Evolutionary conservation across 805 yeast genomes (phyloP).

Genomic region (Starmerella bombi): DNA sequence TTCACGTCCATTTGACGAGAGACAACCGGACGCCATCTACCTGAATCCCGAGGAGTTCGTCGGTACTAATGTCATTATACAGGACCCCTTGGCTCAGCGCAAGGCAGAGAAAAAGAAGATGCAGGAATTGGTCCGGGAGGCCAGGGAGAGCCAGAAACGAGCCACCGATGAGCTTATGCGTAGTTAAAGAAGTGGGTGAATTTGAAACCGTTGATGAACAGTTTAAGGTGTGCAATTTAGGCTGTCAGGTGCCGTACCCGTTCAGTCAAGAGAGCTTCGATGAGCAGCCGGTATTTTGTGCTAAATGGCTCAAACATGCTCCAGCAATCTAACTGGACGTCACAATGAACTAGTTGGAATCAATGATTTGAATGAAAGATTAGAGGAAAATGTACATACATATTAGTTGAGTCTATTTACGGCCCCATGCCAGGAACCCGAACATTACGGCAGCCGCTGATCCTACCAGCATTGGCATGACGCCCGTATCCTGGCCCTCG

Average conservation of each 20-base stretch:
- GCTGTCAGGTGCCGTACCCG: too few relatives aligned
- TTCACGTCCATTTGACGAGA: slow-evolving; percentile 40
- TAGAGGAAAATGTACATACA: not conserved
- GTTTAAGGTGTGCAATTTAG: too few relatives aligned
- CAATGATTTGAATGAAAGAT: not conserved
- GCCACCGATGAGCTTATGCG: slow-evolving; percentile 20
- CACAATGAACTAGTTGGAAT: too few relatives aligned
- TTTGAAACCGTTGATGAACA: too few relatives aligned
- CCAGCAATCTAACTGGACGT: too few relatives aligned
- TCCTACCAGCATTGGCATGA: slow-evolving; percentile 16
- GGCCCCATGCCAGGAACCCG: slow-evolving; percentile 16
- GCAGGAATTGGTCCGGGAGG: slow-evolving; percentile 37
- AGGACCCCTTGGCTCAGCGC: slow-evolving; percentile 39
- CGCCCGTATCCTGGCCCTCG: slow-evolving; percentile 5
- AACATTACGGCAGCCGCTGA: slow-evolving; percentile 17
- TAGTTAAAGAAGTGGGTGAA: too few relatives aligned
- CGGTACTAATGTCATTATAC: slow-evolving; percentile 36
- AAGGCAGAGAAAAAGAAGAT: slow-evolving; percentile 35
- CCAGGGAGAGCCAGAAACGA: slow-evolving; percentile 28
- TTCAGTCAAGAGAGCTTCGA: too few relatives aligned
- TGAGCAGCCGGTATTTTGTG: too few relatives aligned
- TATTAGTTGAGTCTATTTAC: not conserved
- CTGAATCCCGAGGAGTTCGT: slow-evolving; percentile 42
- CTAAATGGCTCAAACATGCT: too few relatives aligned
- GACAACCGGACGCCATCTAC: slow-evolving; percentile 64